A percentile compares a stretch with the other conserved stretches of the same genome.
Evolutionary conservation across 345 rosid species (phyloP).

Genomic region (Passiflora organensis): DNA sequence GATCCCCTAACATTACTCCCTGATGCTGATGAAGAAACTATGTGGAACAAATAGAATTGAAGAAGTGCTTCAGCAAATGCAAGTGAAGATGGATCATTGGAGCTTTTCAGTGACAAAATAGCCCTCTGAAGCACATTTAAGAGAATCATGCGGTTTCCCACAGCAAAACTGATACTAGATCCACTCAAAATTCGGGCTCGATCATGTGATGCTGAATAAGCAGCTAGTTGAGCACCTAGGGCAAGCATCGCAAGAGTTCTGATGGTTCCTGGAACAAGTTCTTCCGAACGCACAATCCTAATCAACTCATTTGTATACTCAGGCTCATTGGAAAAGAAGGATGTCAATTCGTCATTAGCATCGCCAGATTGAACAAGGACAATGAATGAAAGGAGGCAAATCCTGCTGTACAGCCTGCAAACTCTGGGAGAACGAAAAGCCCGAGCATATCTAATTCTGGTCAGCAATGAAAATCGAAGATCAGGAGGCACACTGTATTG

Average conservation of each 20-base stretch:
- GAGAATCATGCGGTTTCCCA: conserved; percentile 81
- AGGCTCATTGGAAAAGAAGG: conserved; percentile 93
- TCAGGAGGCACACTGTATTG: conserved; percentile 67
- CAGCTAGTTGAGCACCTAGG: conserved; percentile 90
- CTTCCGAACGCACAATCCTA: conserved; percentile 87
- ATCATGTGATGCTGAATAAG: conserved; percentile 89
- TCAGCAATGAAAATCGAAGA: conserved; percentile 76
- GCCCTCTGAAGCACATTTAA: conserved; percentile 96
- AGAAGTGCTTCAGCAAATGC: conserved; percentile 94
- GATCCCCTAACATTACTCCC: conserved; percentile 92
- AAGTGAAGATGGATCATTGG: conserved; percentile 80
- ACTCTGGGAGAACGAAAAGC: conserved; percentile 78
- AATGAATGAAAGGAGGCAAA: conserved; percentile 88
- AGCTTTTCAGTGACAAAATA: conserved; percentile 63
- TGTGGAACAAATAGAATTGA: conserved; percentile 90
- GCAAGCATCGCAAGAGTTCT: conserved; percentile 96
- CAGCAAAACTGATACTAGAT: conserved; percentile 88
- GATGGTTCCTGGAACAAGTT: conserved; percentile 69
- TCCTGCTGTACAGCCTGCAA: conserved; percentile 87
- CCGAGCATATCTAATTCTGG: conserved; percentile 88
- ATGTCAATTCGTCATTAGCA: conserved; percentile 79
- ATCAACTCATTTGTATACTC: conserved; percentile 92
- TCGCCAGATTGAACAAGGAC: conserved; percentile 94
- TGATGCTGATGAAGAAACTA: conserved; percentile 88
- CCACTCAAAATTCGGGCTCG: conserved; percentile 91